Evolutionary conservation across 2,329 filamentous ascomycete species (phyloP), one percentile per base, ranked within the genome.

Genomic region (Alternaria ethzedia): DNA sequence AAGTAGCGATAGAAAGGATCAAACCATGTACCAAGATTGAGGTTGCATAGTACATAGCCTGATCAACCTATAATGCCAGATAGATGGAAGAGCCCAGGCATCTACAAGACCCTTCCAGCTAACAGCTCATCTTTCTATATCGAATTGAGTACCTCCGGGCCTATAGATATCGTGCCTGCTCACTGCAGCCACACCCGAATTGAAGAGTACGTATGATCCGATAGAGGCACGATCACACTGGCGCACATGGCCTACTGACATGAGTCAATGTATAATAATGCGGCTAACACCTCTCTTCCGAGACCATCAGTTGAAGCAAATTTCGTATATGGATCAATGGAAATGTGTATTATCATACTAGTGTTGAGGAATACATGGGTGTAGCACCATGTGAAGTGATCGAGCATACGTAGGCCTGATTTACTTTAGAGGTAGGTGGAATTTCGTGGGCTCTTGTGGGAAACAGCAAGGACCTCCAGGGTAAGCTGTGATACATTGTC

Each of bases 121-220:
- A 10, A 41, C 0, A 41, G 15, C 15, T 5, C 2, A 2, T 36
- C 6, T 36, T 15, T 3, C 13, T 36, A 9, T 0, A 41, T 5
- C 32, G 4, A 9, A 0, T 5, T n/a, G 32, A n/a, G 8, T 41
- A 41, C 32, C 32, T 41, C 15, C 15, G 0, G 7, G 32, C 32
- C 15, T 41, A n/a, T 8, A 3, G 15, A n/a, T n/a, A 8, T 41
- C 8, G 0, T 41, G 15, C 15, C 8, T 2, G 8, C 8, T n/a
- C 15, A 41, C 32, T 41, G 4, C 0, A n/a, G 7, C 15, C 8
- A 9, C 4, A 36, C 32, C 7, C 7, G 2, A n/a, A 7, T n/a
- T 36, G 15, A 9, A n/a, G 3, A n/a, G 9, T 36, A n/a, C 8
- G 4, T 1, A 2, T 3, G 1, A 3, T 10, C 4, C 9, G 15